Evolutionary conservation across 352 stramenopile genomes (phyloP), one percentile per base, ranked within the genome.

Genomic region (Phytophthora kernoviae): DNA sequence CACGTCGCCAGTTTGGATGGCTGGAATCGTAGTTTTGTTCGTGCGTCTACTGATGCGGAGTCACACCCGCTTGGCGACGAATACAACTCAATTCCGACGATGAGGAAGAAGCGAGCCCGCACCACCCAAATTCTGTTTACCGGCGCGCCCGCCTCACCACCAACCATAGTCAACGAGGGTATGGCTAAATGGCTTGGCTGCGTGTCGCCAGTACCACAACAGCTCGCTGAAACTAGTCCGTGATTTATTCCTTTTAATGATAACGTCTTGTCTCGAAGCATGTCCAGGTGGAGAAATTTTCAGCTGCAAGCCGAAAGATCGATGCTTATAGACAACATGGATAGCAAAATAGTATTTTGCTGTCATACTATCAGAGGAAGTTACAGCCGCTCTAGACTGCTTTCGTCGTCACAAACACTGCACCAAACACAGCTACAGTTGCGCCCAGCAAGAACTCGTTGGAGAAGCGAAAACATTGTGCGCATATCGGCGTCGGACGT

Each of bases 1-100:
- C 61, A 91, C 81, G 33, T 91, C 84, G 33, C 84, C 84, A 9
- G 83, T 93, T 51, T 93, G 84, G 84, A 60, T 87, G 44, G 70
- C 80, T 27, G 82, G 70, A 2, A 59, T 90, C 14, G 55, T 70
- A 1, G 79, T 89, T 54, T 45, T 91, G 21, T 60, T 85, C 22
- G 77, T 91, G 41, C 81, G 82, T 8, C 56, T 71, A 26, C 55
- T 87, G 3, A 64, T 70, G 33, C 58, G 64, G 30, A 68, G 74
- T 53, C 62, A 75, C 18, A 18, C 53, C 47, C 58, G 11, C 50
- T 86, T 30, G 60, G 58, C 9, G 74, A 77, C 17, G 68, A 80
- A 41, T 89, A 87, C 51, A 59, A 65, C 51, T 70, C 68, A 72
- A 67, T 37, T 53, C 65, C 8, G 57, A 79, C 24, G 59, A 78